Base-by-base conservation (phyloP, 331 rosid genomes). In the Arachis monticola region DNA sequence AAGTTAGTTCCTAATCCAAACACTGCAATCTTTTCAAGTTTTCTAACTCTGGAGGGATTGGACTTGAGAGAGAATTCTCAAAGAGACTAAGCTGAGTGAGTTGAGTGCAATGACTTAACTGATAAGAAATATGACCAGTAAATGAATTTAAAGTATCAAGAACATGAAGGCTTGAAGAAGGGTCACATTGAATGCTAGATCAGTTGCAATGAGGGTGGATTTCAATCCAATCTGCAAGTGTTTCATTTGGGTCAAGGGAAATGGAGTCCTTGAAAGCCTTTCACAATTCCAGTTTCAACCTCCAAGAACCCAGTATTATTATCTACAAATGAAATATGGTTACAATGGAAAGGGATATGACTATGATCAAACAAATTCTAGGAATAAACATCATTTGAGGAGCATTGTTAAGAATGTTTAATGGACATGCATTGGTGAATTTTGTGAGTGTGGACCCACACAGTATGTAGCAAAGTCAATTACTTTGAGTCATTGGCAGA, bases 121-220 rank as follows among this genome's bases (percentile, higher is more conserved):
- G 30, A 27, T 27, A 27, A 27, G 30, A 27, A 27, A 27, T 27
- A 27, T 27, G 30, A 27, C 30, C 30, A 27, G 30, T 27, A 27
- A 27, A 27, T 27, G 30, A 27, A 27, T 27, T 27, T 27, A 1
- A 27, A 27, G 30, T 27, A 27, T 89, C 93, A 83, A 93, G 86
- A 89, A 86, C 84, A 83, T 86, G 91, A 79, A 93, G 98, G 74
- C 69, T 67, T 42, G 88, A 79, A 4, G 85, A 58, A 27, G 81
- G 17, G 53, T 81, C 87, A 83, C 97, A 93, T 64, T 82, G 63
- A 84, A 91, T 80, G 51, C 93, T 93, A 47, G 92, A 67, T 93
- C 93, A 93, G 73, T 91, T 89, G 91, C 98, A 89, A 63, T 89
- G 90, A 22, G 69, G 80, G 57, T 12, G 76, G 22, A 42, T 73